Percentiles rank a stretch among this genome's conserved stretches.
phyloP scores from a whole-genome alignment of 1,139 yeast species.

The Tardiomyces digboiensis region DNA sequence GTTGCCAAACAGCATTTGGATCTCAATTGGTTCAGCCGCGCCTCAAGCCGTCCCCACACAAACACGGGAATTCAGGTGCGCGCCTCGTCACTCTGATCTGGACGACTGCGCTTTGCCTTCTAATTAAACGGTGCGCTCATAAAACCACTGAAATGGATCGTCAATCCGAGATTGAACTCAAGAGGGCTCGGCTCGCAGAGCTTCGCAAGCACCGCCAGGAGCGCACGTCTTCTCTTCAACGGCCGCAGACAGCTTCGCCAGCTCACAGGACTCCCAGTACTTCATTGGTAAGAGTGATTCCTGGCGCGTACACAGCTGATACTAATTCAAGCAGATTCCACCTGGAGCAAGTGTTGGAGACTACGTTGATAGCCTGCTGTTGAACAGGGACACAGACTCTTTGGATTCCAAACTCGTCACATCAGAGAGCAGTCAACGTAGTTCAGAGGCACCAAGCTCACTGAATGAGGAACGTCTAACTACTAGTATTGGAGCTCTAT shows the following conservation, averaged over 20 bases:
- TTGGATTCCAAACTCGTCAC: no score
- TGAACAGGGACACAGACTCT: not conserved
- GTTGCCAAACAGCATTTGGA: no score
- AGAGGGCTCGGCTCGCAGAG: constrained; percentile 36
- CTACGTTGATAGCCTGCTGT: not conserved
- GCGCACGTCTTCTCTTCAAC: constrained; percentile 1
- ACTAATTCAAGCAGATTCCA: not conserved
- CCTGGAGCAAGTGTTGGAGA: not conserved
- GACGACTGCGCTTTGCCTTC: no score
- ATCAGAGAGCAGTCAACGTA: not conserved
- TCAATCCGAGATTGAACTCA: constrained; percentile 36
- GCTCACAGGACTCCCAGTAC: not conserved
- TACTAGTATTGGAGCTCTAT: constrained; percentile 8
- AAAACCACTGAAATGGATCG: no score
- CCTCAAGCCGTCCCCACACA: no score
- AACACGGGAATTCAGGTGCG: no score
- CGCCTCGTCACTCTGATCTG: no score
- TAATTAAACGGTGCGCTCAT: no score
- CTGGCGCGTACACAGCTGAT: not conserved
- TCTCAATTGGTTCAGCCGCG: no score
- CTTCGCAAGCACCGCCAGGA: constrained; percentile 28
- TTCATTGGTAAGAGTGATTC: not conserved
- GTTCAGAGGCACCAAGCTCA: not conserved
- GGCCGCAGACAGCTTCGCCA: not conserved
- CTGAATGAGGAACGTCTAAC: not conserved